These are phyloP conservation scores for Brassica hybrid DNA, from an alignment of 441 rosid species.

Conservation along the genomic window DNA sequence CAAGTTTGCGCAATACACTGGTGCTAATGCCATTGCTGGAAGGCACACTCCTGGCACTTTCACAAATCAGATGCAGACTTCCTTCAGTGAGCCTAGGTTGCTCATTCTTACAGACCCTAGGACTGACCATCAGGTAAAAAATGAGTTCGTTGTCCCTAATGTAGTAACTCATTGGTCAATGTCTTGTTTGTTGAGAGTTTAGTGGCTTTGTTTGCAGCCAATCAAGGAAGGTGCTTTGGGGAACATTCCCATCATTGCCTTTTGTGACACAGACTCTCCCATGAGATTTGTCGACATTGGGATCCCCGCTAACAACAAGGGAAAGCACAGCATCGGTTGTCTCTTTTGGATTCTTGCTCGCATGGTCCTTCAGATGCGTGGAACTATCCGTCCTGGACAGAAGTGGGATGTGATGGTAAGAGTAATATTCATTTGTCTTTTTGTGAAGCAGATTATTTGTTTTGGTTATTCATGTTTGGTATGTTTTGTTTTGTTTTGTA, in stretches of 20 bases:
- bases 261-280: constrained; percentile 80
- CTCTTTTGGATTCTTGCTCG: constrained; percentile 77
- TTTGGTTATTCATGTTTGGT: neutral
- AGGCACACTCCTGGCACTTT: too few species aligned
- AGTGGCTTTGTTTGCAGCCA: constrained; percentile 51
- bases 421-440: neutral
- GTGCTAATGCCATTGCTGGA: too few species aligned
- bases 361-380: constrained; percentile 87
- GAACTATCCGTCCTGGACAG: constrained; percentile 63
- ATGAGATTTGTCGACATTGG: constrained; percentile 76
- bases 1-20: too few species aligned
- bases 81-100: too few species aligned
- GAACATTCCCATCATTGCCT: constrained; percentile 88
- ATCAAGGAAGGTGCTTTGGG: constrained; percentile 94
- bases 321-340: constrained; percentile 82
- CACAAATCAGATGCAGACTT: too few species aligned
- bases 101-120: too few species aligned
- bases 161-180: neutral
- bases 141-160: neutral
- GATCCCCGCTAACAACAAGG: constrained; percentile 81
- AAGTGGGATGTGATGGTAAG: constrained; percentile 86
- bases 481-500: constrained; percentile 5
- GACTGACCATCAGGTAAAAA: constrained; percentile 71
- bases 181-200: neutral
- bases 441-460: neutral